Evolutionary conservation across 176 grass and related monocot species (phyloP).

Genomic region (Canna indica): DNA sequence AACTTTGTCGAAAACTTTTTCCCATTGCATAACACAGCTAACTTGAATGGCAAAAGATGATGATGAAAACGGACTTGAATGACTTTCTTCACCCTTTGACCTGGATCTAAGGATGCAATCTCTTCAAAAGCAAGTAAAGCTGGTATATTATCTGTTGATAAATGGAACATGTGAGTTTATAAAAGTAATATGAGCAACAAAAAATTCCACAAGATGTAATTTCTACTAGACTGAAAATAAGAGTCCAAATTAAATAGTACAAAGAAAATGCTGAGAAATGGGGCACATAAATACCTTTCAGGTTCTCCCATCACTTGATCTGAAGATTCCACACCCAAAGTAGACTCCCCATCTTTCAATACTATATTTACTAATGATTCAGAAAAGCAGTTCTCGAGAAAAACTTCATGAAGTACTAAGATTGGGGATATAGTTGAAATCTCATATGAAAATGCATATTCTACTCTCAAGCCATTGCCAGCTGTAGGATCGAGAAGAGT

Average conservation of each 20-base stretch:
- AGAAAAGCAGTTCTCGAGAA: constrained; percentile 61
- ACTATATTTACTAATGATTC: constrained; percentile 47
- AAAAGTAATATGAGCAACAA: background rate
- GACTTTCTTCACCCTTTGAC: constrained; percentile 50
- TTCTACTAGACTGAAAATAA: background rate
- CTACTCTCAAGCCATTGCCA: constrained; percentile 54
- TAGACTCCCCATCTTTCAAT: constrained; percentile 61
- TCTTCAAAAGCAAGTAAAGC: constrained; percentile 44
- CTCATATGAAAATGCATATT: constrained; percentile 77
- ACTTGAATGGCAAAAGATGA: constrained; percentile 81
- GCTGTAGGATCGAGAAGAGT: constrained; percentile 53
- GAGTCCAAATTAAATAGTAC: background rate
- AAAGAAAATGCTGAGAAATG: background rate
- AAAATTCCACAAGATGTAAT: background rate
- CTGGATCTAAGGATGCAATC: constrained; percentile 52
- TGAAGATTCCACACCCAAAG: constrained; percentile 25
- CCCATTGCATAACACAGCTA: constrained; percentile 72
- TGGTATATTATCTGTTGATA: constrained; percentile 29
- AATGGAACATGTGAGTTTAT: constrained; percentile 13
- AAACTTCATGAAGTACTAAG: constrained; percentile 54
- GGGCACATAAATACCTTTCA: constrained; percentile 35
- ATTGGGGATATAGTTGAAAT: constrained; percentile 46
- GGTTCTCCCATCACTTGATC: constrained; percentile 44
- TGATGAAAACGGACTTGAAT: constrained; percentile 74
- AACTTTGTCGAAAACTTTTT: constrained; percentile 54